Percentiles rank a stretch among this genome's conserved stretches.
Conservation (phyloP, 768 basidiomycete species). For the Auriscalpium vulgare region DNA sequence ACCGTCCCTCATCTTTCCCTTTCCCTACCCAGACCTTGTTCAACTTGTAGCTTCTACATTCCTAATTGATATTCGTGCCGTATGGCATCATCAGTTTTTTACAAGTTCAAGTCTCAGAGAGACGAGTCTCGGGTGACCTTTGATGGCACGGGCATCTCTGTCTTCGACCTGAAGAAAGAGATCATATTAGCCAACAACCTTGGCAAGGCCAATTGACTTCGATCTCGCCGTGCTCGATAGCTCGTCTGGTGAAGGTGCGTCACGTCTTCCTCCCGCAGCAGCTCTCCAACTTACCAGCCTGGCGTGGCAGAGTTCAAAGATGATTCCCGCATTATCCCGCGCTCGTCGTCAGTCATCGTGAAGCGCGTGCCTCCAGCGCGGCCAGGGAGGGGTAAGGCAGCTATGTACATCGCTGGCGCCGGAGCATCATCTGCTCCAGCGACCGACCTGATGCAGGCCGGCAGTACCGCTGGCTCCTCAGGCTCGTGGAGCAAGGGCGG, state of each 20-base stretch:
- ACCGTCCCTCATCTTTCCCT: neutral
- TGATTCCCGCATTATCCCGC: slow-evolving; percentile 85
- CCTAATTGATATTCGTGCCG: slow-evolving; percentile 16
- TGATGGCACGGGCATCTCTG: slow-evolving; percentile 98
- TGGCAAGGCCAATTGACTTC: slow-evolving; percentile 94
- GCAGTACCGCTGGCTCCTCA: slow-evolving; percentile 5
- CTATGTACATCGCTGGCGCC: slow-evolving; percentile 60
- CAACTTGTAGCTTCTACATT: slow-evolving; percentile 1
- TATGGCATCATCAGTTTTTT: slow-evolving; percentile 94
- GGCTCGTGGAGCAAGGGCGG: slow-evolving; percentile 54
- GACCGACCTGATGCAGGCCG: slow-evolving; percentile 20
- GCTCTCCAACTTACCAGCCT: neutral
- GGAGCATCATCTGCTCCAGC: slow-evolving; percentile 39
- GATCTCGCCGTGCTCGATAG: slow-evolving; percentile 84
- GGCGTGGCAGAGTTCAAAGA: slow-evolving; percentile 70
- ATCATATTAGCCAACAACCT: slow-evolving; percentile 95
- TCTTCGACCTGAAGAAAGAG: slow-evolving; percentile 98
- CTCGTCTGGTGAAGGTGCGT: slow-evolving; percentile 79
- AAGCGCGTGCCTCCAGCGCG: slow-evolving; percentile 80
- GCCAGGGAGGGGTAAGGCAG: slow-evolving; percentile 77
- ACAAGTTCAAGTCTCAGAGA: slow-evolving; percentile 93
- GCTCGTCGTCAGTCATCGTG: slow-evolving; percentile 90
- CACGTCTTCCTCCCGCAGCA: neutral
- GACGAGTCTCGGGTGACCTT: slow-evolving; percentile 94
- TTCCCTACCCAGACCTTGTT: neutral